Base-by-base conservation (phyloP, 139 green algal species). In the Closterium sp. region DNA sequence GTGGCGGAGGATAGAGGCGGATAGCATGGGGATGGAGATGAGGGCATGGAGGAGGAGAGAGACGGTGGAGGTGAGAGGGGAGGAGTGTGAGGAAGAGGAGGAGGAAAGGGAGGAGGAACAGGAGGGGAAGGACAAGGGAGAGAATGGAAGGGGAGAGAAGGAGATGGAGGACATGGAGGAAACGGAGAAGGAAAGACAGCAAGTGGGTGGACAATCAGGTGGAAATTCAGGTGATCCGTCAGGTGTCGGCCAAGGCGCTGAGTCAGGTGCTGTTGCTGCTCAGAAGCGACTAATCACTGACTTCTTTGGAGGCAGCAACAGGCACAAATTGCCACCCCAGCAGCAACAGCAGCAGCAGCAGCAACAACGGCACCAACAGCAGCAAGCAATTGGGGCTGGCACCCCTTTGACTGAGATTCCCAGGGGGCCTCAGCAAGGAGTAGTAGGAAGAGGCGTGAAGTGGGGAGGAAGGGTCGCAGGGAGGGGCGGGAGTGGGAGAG, bases 401-500 rank as follows among this genome's bases (percentile, higher is more conserved):
- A 9, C 38, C 0, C 0, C 38, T 17, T 0, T 17, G 38, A 9
- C 62, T 79, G 62, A 27, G 62, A 0, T 79, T 79, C 0, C 62
- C 62, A 0, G 62, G 24, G 62, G 62, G 13, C 62, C 0, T 0
- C 17, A 79, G 62, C 62, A 50, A 0, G 38, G 62, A 79, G 62
- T 13, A 22, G 19, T 13, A 22, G 19, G 62, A 22, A 27, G 62
- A 6, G 62, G 62, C 13, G 62, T 79, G 62, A 79, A 27, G 62
- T 79, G 62, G 62, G 19, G 62, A 27, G 62, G 62, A 79, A 22
- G 19, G 62, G 10, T 22, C 62, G 62, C 13, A 79, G 62, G 62
- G 62, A 79, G 62, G 62, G 62, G 62, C 62, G 88, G 88, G n/a
- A 85, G 88, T 27, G 6, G 87, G 87, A 90, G 87, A 38, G n/a